Evolutionary conservation across 371 early-diverging fungal genomes (phyloP).

Genomic region (Synchytrium microbalum): DNA sequence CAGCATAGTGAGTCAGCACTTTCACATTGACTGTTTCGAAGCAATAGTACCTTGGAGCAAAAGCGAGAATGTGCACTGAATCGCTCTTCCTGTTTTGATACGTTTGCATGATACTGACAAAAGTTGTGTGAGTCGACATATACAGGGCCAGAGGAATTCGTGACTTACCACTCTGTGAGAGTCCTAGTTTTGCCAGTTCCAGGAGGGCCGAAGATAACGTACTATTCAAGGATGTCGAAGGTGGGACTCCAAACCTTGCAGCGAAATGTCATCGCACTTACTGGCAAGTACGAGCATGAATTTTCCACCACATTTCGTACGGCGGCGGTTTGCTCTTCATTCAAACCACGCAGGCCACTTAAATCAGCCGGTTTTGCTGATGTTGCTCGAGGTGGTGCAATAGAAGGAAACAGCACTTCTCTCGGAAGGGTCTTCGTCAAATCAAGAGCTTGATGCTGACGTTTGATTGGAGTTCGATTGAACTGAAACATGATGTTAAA

Average conservation of each 20-base stretch:
- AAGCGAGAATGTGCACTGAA: slow-evolving; percentile 18
- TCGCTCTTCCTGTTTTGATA: neutral
- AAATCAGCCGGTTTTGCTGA: no score
- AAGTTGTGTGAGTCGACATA: no score
- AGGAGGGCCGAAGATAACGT: slow-evolving; percentile 17
- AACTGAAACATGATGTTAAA: slow-evolving; percentile 18
- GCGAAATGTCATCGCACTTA: no score
- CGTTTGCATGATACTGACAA: no score
- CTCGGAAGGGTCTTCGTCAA: slow-evolving; percentile 1
- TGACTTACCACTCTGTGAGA: slow-evolving; percentile 16
- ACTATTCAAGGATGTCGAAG: no score
- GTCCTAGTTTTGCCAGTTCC: slow-evolving; percentile 34
- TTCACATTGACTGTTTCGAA: no score
- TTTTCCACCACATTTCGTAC: slow-evolving; percentile 12
- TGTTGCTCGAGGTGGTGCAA: slow-evolving; percentile 1
- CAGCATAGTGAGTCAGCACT: no score
- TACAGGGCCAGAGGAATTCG: slow-evolving; percentile 9
- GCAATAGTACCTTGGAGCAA: no score
- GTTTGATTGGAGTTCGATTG: slow-evolving; percentile 13
- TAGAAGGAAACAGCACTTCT: slow-evolving; percentile 1
- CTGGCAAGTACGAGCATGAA: no score
- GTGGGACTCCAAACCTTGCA: no score
- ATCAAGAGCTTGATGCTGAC: slow-evolving; percentile 11
- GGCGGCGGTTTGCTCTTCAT: slow-evolving; percentile 8
- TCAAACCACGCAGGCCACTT: neutral